Evolutionary conservation across 2,329 filamentous ascomycete species (phyloP).

Genomic region (Verticillium alfalfae): DNA sequence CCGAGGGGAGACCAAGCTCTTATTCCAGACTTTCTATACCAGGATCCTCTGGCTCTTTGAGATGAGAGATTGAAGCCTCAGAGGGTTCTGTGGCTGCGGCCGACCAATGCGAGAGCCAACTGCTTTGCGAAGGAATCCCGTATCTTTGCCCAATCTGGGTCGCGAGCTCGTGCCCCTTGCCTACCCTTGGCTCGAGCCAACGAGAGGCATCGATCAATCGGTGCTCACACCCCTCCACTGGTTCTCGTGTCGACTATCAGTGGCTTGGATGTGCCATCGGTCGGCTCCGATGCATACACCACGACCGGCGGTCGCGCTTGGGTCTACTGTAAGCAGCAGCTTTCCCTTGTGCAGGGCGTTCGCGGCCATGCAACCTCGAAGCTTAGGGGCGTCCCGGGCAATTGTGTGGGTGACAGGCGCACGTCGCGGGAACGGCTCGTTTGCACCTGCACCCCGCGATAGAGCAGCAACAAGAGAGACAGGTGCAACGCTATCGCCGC

Average conservation of each 20-base stretch:
- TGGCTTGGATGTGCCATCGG: background rate
- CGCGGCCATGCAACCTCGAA: background rate
- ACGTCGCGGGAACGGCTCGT: background rate
- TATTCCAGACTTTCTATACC: background rate
- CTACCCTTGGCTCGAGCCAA: background rate
- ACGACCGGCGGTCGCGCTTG: background rate
- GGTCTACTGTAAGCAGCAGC: background rate
- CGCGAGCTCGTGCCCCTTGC: background rate
- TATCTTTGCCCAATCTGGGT: slow-evolving; percentile 3
- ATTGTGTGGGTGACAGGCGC: background rate
- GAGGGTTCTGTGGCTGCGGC: background rate
- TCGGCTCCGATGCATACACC: background rate
- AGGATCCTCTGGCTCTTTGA: background rate
- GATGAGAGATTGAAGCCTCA: background rate
- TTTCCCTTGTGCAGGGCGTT: background rate
- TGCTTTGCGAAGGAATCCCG: background rate
- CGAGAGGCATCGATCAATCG: background rate
- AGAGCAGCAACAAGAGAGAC: background rate
- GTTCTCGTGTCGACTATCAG: background rate
- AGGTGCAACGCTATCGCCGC: background rate
- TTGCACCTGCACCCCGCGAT: background rate
- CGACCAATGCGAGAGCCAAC: background rate
- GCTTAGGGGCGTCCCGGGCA: background rate
- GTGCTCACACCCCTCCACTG: background rate
- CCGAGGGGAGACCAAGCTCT: background rate